Conservation (phyloP, 345 rosid species). For the Salix brachista region DNA sequence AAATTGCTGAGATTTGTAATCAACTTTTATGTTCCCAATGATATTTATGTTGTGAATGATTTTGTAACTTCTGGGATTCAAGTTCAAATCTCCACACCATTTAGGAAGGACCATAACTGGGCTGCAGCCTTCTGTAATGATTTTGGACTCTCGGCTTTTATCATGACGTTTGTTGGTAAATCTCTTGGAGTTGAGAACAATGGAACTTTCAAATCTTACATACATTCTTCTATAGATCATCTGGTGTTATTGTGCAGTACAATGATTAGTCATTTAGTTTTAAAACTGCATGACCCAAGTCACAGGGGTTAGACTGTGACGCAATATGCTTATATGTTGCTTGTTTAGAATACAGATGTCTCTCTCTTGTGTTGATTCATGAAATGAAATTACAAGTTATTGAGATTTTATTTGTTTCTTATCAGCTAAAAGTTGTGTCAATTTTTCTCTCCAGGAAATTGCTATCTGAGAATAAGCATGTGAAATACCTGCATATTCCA, state of each 20-base stretch:
- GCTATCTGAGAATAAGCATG: conserved; percentile 83
- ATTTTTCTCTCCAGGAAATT: conserved; percentile 55
- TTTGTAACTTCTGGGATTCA: neutral
- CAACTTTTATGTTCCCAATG: neutral
- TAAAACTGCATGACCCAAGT: neutral
- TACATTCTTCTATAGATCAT: neutral
- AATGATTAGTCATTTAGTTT: neutral
- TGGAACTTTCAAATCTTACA: neutral
- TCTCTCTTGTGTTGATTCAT: neutral
- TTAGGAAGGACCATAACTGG: no score
- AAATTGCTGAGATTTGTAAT: neutral
- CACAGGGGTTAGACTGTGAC: neutral
- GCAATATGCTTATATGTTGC: neutral
- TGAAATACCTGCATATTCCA: conserved; percentile 85
- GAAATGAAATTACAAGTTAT: neutral
- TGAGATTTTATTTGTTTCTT: conserved; percentile 7
- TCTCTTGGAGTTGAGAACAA: neutral
- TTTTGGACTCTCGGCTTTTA: conserved; percentile 6
- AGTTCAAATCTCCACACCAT: neutral
- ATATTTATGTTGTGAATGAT: neutral
- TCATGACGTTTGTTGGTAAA: neutral
- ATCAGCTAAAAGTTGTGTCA: neutral
- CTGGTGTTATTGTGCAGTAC: neutral
- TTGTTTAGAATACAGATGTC: neutral
- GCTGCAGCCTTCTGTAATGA: neutral